Percentiles rank a stretch among this genome's conserved stretches.
Evolutionary conservation across 2,329 filamentous ascomycete species (phyloP).

Genomic region (Pseudogymnoascus sp.): DNA sequence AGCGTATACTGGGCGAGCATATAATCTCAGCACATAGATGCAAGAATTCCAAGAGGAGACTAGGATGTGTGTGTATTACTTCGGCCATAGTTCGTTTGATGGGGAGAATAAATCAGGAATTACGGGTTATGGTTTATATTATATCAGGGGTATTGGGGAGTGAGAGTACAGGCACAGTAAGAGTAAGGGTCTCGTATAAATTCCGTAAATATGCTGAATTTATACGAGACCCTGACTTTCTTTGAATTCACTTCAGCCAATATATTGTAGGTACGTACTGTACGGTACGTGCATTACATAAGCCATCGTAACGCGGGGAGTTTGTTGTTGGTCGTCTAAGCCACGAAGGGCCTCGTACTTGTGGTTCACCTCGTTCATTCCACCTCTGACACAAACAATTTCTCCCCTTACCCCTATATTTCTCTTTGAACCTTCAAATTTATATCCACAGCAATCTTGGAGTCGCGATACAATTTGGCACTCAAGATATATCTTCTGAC

Average conservation of each 20-base stretch:
- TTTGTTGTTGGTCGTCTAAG: conserved; percentile 2
- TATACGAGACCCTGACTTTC: too few relatives aligned
- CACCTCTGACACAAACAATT: not conserved
- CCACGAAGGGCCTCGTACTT: conserved; percentile 2
- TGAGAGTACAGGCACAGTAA: not conserved
- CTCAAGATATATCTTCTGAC: not conserved
- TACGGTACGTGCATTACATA: not conserved
- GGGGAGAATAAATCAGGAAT: conserved; percentile 70
- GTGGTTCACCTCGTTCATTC: not conserved
- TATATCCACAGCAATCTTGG: not conserved
- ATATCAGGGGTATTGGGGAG: not conserved
- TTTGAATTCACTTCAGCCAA: not conserved
- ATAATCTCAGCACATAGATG: conserved; percentile 8
- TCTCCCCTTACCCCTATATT: not conserved
- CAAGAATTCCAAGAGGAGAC: conserved; percentile 36
- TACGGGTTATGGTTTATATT: conserved; percentile 27
- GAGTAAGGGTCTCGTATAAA: not conserved
- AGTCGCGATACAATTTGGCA: not conserved
- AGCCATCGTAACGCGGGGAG: not conserved
- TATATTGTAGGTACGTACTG: not conserved
- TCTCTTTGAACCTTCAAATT: not conserved
- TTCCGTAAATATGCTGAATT: not conserved
- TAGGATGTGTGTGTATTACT: conserved; percentile 37
- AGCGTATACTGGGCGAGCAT: conserved; percentile 2
- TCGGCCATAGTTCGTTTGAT: conserved; percentile 31